phyloP scores from a whole-genome alignment of 495 filamentous ascomycete genomes.

The Letharia columbiana region DNA sequence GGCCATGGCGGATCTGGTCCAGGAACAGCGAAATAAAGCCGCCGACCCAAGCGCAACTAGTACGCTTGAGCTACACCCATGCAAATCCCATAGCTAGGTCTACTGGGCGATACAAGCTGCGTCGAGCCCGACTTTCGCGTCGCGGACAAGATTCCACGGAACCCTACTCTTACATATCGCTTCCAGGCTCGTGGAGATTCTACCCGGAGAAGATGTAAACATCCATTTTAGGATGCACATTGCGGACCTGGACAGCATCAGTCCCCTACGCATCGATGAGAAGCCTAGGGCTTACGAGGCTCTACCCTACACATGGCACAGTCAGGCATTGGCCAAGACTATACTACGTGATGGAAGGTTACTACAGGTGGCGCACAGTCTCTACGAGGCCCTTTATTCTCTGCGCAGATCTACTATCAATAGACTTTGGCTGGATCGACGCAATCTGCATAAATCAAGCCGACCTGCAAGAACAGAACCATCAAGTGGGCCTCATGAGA shows the following conservation, averaged over 20 bases:
- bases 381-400: constrained; percentile 13
- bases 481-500: constrained; percentile 29
- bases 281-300: neutral
- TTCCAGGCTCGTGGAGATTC: neutral
- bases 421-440: constrained; percentile 30
- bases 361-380: constrained; percentile 5
- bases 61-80: neutral
- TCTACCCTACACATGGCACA: constrained; percentile 12
- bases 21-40: neutral
- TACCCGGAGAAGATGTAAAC: neutral
- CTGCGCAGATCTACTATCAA: constrained; percentile 9
- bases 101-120: neutral
- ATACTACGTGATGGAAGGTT: constrained; percentile 7
- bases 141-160: neutral
- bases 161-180: neutral
- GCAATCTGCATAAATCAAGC: constrained; percentile 31
- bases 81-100: neutral
- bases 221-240: constrained; percentile 8
- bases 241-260: neutral
- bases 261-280: neutral
- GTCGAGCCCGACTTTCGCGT: neutral
- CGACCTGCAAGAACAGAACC: constrained; percentile 21
- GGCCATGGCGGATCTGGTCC: neutral
- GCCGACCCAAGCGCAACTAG: neutral
- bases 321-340: neutral